A percentile compares a stretch with the other conserved stretches of the same genome.
Evolutionary conservation across 2,329 filamentous ascomycete genomes (phyloP).

Genomic region (Sphaerulina populicola): DNA sequence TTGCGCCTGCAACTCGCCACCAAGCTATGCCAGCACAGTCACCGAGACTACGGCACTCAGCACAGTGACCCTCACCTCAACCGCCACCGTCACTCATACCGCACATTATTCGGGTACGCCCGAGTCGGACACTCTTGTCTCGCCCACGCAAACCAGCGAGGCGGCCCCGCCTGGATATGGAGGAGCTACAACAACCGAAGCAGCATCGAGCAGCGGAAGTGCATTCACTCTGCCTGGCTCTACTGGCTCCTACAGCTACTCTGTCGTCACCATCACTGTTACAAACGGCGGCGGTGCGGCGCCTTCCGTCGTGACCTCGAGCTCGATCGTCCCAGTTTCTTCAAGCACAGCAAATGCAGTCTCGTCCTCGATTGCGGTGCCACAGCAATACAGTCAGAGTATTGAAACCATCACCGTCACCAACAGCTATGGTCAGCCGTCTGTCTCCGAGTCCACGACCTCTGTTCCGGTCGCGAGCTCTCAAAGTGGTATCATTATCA

Average conservation of each 20-base stretch:
- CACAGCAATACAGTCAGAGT: constrained; percentile 12
- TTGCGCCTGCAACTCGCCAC: constrained; percentile 13
- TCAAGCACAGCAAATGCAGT: neutral
- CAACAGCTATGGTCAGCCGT: constrained; percentile 8
- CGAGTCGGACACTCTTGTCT: constrained; percentile 11
- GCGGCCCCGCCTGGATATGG: constrained; percentile 10
- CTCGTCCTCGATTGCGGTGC: neutral
- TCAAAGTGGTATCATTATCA: constrained; percentile 8
- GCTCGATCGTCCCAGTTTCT: constrained; percentile 10
- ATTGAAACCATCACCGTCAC: constrained; percentile 16
- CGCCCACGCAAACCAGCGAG: constrained; percentile 12
- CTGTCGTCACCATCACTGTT: constrained; percentile 18
- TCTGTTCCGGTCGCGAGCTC: constrained; percentile 9
- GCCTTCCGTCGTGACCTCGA: constrained; percentile 6
- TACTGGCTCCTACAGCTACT: constrained; percentile 13
- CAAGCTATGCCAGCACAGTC: constrained; percentile 9
- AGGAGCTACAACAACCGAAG: constrained; percentile 2
- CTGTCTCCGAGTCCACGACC: constrained; percentile 11
- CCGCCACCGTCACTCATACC: constrained; percentile 12
- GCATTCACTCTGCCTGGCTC: constrained; percentile 15
- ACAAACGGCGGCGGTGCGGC: constrained; percentile 8
- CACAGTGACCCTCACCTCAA: constrained; percentile 12
- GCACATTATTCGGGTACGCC: constrained; percentile 7
- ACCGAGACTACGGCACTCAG: constrained; percentile 17
- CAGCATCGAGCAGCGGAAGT: constrained; percentile 7